Conservation (phyloP, 495 filamentous ascomycete genomes). For the Schizothecium vesticola region DNA sequence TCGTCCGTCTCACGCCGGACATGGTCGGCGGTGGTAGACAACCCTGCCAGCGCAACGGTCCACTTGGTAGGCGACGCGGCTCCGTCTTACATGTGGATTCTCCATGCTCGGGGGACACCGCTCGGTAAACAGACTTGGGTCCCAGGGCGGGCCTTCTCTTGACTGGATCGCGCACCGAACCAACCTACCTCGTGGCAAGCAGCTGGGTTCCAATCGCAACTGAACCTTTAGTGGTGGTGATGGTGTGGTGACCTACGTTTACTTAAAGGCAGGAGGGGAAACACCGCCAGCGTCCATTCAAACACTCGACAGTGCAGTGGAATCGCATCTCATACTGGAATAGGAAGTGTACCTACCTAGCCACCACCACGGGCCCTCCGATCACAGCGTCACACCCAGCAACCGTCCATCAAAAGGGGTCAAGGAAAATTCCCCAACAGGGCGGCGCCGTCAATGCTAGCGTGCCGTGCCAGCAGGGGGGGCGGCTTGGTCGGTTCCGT, state of each 20-base stretch:
- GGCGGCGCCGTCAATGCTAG: background rate
- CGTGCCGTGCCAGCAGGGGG: background rate
- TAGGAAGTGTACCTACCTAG: background rate
- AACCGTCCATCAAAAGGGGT: background rate
- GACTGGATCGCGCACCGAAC: background rate
- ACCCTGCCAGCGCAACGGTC: background rate
- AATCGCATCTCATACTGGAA: conserved; percentile 3
- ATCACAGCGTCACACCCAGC: background rate
- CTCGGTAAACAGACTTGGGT: background rate
- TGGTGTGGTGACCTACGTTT: background rate
- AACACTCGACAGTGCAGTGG: background rate
- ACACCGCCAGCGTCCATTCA: background rate
- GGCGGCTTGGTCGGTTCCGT: background rate
- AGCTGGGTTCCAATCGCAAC: background rate
- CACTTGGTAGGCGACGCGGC: background rate
- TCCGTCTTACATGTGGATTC: background rate
- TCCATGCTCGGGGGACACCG: background rate
- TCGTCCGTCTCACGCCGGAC: background rate
- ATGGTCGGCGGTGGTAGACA: background rate
- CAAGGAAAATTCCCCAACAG: background rate
- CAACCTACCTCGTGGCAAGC: background rate
- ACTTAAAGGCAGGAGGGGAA: too few relatives aligned
- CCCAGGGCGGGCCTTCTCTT: background rate
- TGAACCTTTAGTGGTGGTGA: background rate
- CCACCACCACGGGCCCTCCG: background rate